phyloP scores from a whole-genome alignment of 306 rosid genomes.

The Heteromeles arbutifolia region DNA sequence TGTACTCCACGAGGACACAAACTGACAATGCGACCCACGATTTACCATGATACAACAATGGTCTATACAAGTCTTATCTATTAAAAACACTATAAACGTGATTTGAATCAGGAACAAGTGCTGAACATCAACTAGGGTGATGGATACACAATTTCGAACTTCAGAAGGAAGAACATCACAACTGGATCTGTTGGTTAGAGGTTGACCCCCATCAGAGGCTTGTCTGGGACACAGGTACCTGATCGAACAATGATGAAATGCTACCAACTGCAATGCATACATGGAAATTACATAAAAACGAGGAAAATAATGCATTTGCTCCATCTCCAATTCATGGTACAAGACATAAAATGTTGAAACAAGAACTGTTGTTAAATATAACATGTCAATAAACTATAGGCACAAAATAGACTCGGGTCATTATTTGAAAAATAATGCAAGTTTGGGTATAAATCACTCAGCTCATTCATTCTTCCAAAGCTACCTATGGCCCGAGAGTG shows the following conservation, averaged over 20 bases:
- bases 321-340: neutral
- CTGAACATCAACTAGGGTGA: neutral
- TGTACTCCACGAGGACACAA: neutral
- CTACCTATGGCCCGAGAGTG: fast-evolving
- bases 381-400: neutral
- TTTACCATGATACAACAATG: conserved; percentile 4
- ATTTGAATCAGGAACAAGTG: neutral
- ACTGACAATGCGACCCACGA: neutral
- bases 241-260: neutral
- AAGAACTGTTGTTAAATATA: no score
- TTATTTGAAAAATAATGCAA: neutral
- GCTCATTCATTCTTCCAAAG: no score
- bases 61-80: neutral
- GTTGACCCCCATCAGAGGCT: neutral
- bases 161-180: neutral
- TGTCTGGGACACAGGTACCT: neutral
- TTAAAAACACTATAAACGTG: neutral
- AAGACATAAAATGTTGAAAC: neutral
- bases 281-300: neutral
- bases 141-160: neutral
- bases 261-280: neutral
- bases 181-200: neutral
- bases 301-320: neutral
- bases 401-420: neutral
- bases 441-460: neutral